phyloP scores from a whole-genome alignment of 306 rosid genomes.

The Crotalaria pallida region DNA sequence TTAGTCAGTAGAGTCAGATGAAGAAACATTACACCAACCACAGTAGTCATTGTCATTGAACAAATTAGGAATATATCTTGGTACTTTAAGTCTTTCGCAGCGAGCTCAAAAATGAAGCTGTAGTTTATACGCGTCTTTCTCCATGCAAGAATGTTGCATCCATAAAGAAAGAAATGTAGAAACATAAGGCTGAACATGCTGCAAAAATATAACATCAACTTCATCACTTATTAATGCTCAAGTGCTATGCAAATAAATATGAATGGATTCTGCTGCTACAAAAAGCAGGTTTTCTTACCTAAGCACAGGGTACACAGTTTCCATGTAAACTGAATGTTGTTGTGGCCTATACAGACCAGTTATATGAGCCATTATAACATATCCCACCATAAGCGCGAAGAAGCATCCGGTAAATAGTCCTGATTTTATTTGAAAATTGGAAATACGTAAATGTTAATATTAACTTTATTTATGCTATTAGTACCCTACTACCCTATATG shows the following conservation, averaged over 20 bases:
- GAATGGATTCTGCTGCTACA: background rate
- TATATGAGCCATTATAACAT: constrained; percentile 84
- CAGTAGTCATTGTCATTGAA: constrained; percentile 65
- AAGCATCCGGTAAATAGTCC: constrained; percentile 87
- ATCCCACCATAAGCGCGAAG: constrained; percentile 71
- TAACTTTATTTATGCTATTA: background rate
- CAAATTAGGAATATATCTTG: constrained; percentile 83
- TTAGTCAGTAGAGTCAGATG: constrained; percentile 69
- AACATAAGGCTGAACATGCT: constrained; percentile 95
- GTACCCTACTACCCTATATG: background rate
- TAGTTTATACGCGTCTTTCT: constrained; percentile 85
- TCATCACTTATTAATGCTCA: background rate
- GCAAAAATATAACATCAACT: constrained; percentile 31
- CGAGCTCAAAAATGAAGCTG: constrained; percentile 80
- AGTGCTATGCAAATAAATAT: constrained; percentile 2
- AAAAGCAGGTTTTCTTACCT: constrained; percentile 46
- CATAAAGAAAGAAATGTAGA: constrained; percentile 89
- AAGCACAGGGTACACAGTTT: constrained; percentile 85
- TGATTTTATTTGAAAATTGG: constrained; percentile 25
- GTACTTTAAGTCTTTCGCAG: constrained; percentile 77
- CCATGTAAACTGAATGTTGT: constrained; percentile 74
- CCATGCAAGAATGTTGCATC: constrained; percentile 93
- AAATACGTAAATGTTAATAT: background rate
- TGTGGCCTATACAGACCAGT: constrained; percentile 58
- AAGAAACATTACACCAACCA: constrained; percentile 76